phyloP scores from a whole-genome alignment of 75 land plant genomes.

The Azolla pinnata region DNA sequence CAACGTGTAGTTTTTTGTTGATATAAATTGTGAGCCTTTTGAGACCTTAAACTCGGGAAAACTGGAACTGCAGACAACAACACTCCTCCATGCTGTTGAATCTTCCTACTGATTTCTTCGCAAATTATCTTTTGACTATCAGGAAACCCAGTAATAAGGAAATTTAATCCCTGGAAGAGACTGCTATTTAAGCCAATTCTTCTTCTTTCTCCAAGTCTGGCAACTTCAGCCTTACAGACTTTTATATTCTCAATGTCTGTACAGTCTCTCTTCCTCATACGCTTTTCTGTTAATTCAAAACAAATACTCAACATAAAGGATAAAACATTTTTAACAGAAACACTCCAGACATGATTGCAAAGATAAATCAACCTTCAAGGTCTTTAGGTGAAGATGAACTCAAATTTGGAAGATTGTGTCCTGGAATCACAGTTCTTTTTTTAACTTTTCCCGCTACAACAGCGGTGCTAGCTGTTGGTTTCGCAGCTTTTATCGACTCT shows the following conservation, averaged over 20 bases:
- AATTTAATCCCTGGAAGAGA: conserved; percentile 6
- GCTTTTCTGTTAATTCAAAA: no score
- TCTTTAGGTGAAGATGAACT: no score
- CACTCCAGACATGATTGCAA: no score
- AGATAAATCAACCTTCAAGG: no score
- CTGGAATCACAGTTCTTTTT: no score
- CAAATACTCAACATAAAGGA: no score
- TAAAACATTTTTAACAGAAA: no score
- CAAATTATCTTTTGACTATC: neutral
- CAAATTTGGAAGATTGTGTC: no score
- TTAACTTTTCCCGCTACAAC: no score
- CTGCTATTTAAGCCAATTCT: neutral
- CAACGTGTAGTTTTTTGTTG: neutral
- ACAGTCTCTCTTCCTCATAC: no score
- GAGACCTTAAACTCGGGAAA: neutral
- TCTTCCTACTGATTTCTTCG: conserved; percentile 2
- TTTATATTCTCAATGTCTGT: neutral
- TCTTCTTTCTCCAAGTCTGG: neutral
- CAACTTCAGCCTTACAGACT: neutral
- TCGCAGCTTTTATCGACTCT: neutral
- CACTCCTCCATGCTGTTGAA: conserved; percentile 12
- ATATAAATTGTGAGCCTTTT: neutral
- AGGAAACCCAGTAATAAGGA: conserved; percentile 14
- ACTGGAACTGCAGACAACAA: neutral
- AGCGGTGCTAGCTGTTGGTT: neutral